A percentile compares a stretch with the other conserved stretches of the same genome.
Conservation (phyloP, 2,329 filamentous ascomycete genomes). For the Dryadomyces sulphureus region DNA sequence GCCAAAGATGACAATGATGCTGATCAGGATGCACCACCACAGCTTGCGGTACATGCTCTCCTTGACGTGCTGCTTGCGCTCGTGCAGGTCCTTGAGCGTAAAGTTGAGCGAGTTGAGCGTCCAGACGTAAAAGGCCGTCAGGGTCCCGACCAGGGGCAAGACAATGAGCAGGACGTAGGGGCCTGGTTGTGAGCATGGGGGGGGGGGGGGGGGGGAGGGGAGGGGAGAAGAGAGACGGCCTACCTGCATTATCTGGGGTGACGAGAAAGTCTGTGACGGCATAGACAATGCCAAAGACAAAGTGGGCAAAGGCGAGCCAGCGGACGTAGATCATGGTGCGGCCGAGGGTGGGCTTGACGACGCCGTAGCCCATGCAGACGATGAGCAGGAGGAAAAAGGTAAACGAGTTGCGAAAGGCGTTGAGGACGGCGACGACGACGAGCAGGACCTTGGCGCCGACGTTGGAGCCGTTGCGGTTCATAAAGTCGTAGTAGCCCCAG, state of each 20-base stretch:
- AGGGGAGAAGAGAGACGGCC: constrained; percentile 12
- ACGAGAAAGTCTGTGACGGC: constrained; percentile 79
- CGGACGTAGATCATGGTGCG: constrained; percentile 91
- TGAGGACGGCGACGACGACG: constrained; percentile 81
- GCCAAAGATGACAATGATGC: constrained; percentile 87
- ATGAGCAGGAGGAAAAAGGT: constrained; percentile 97
- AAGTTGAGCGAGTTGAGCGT: constrained; percentile 88
- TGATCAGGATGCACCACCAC: constrained; percentile 92
- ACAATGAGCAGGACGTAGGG: constrained; percentile 88
- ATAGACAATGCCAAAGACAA: constrained; percentile 88
- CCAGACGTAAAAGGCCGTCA: constrained; percentile 98
- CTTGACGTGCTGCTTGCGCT: constrained; percentile 87
- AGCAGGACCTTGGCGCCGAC: constrained; percentile 72
- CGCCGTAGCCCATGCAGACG: constrained; percentile 98
- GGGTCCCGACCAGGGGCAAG: constrained; percentile 74
- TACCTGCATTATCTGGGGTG: constrained; percentile 69
- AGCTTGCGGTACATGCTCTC: constrained; percentile 94
- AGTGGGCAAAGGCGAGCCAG: constrained; percentile 80
- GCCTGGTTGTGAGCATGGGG: constrained; percentile 28
- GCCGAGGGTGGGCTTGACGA: constrained; percentile 85
- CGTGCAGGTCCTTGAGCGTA: constrained; percentile 90
- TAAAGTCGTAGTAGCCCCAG: constrained; percentile 96
- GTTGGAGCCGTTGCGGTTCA: constrained; percentile 81
- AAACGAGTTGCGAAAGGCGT: constrained; percentile 90
- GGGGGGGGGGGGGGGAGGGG: neutral